Evolutionary conservation across 441 rosid species (phyloP), one percentile per base, ranked within the genome.

Genomic region (Populus trichocarpa): DNA sequence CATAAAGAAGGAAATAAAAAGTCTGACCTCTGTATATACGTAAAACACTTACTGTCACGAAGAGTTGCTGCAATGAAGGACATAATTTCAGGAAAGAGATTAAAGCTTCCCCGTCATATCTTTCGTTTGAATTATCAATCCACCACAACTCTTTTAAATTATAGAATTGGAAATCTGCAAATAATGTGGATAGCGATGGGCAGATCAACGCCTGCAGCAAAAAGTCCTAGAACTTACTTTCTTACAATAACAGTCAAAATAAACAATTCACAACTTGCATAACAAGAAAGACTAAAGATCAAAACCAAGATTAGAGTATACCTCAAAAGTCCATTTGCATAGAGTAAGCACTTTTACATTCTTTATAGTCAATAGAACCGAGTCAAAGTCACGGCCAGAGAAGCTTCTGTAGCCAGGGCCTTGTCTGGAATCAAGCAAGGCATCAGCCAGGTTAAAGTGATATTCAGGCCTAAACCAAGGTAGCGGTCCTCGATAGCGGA

Each of bases 281-380:
- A 22, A 59, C 8, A 67, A n/a, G 11, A 23, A 23, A 3, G 9
- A 67, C 23, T 38, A n/a, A 33, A 46, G 30, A 35, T 9, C 22
- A 25, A 38, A 53, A 25, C 11, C 22, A n/a, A 5, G 33, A 5
- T 13, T 5, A 0, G 6, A 68, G 18, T 18, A 57, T 86, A 89
- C 95, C 93, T 89, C 76, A 33, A 86, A 91, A 78, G 77, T 83
- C 95, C 95, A 91, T 81, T 81, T 85, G 33, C 93, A 88, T 0
- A 91, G 78, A 59, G 92, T 88, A 8, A 89, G 86, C 66, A 80
- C 71, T 72, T 84, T 78, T 14, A 89, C 81, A 46, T 91, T 91
- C 83, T 91, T 91, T 74, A 88, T 81, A 13, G 90, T 85, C 28
- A 91, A 64, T 65, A 86, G 75, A 61, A 88, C 80, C 14, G 84